A percentile compares a stretch with the other conserved stretches of the same genome.
phyloP scores from a whole-genome alignment of 768 basidiomycete species.

The Myochromella boudieri region DNA sequence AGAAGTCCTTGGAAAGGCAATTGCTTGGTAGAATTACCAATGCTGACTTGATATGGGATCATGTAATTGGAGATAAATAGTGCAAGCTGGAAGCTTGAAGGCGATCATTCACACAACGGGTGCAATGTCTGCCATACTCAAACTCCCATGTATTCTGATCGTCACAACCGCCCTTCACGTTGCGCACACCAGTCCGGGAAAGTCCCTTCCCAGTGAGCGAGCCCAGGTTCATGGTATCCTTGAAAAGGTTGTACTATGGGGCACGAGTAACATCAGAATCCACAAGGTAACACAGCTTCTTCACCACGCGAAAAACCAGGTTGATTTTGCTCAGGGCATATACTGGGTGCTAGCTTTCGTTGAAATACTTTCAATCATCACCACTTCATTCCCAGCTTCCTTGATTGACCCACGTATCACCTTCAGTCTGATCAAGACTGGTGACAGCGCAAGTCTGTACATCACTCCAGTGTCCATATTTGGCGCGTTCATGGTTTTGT shows the following conservation, averaged over 20 bases:
- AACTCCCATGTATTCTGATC: background rate
- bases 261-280: background rate
- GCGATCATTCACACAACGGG: no score
- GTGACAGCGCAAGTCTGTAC: background rate
- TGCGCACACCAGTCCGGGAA: constrained; percentile 4
- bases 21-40: no score
- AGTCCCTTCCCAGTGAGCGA: background rate
- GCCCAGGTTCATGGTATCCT: background rate
- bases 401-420: background rate
- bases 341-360: constrained; percentile 1
- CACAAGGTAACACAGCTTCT: background rate
- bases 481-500: constrained; percentile 10
- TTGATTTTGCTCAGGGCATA: background rate
- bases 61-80: no score
- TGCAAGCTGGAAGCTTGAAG: no score
- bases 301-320: background rate
- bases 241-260: background rate
- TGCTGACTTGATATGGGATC: no score
- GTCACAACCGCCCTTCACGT: background rate
- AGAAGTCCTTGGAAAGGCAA: no score
- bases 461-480: constrained; percentile 6
- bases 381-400: background rate
- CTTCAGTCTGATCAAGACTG: background rate
- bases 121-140: constrained; percentile 2
- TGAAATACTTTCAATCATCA: background rate